These are phyloP conservation scores for Inga leiocalycina DNA, from an alignment of 306 rosid genomes.

Conservation along the genomic window DNA sequence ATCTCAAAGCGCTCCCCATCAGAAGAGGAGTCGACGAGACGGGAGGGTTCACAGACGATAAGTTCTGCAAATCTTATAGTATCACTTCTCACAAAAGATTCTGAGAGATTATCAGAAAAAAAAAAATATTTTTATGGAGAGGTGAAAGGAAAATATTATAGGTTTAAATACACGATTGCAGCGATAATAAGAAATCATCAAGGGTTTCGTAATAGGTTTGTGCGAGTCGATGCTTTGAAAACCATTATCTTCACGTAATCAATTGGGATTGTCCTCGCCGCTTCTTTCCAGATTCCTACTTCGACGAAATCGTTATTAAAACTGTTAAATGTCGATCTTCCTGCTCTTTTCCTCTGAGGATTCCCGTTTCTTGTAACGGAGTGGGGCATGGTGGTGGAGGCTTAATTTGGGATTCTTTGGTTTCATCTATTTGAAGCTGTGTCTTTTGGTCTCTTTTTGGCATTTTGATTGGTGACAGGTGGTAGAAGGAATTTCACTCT, in stretches of 20 bases:
- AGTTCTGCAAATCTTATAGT: no score
- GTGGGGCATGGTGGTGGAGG: constrained; percentile 24
- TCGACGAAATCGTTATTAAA: not conserved
- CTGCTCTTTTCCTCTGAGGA: constrained; percentile 11
- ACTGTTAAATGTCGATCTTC: not conserved
- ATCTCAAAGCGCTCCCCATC: no score
- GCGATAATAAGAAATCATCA: constrained; percentile 34
- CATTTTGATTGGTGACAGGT: constrained; percentile 30
- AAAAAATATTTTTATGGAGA: not conserved
- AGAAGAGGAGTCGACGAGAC: no score
- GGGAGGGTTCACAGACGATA: no score
- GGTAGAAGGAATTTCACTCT: constrained; percentile 33
- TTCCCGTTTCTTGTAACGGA: constrained; percentile 1
- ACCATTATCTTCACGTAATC: constrained; percentile 63
- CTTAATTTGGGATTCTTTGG: constrained; percentile 28
- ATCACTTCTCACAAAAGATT: no score
- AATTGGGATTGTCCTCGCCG: constrained; percentile 27
- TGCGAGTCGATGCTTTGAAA: constrained; percentile 33
- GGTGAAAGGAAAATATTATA: not conserved
- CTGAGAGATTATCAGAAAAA: no score
- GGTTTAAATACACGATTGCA: constrained; percentile 12
- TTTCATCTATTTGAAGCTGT: constrained; percentile 7
- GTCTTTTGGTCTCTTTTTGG: constrained; percentile 29
- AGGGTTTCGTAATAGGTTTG: constrained; percentile 61
- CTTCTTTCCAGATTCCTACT: constrained; percentile 35